Conservation (phyloP, 2,329 filamentous ascomycete genomes). For the Botrytis sinoallii region DNA sequence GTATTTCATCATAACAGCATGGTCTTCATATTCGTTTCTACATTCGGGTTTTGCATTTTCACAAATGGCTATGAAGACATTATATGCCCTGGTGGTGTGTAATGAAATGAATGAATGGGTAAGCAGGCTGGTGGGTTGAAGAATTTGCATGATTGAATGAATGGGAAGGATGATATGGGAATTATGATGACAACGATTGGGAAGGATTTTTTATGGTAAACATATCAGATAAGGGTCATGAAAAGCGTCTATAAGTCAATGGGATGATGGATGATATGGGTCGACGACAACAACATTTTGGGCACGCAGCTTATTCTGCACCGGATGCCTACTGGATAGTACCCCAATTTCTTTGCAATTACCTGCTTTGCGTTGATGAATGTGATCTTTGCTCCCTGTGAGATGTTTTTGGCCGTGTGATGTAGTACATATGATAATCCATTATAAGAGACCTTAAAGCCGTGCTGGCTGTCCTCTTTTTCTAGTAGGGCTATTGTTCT, state of each 20-base stretch:
- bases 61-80: neutral
- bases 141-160: neutral
- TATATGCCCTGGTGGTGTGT: constrained; percentile 16
- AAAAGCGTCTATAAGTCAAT: neutral
- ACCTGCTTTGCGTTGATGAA: neutral
- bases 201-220: neutral
- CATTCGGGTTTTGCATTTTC: neutral
- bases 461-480: neutral
- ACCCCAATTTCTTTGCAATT: constrained; percentile 3
- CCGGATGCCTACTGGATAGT: constrained; percentile 12
- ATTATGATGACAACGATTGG: neutral
- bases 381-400: too few species aligned
- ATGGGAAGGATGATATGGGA: neutral
- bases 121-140: neutral
- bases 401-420: neutral
- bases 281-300: neutral
- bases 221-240: neutral
- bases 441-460: neutral
- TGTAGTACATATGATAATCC: neutral
- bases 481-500: neutral
- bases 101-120: neutral
- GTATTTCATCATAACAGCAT: neutral
- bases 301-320: constrained; percentile 10
- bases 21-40: neutral
- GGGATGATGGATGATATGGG: neutral